Percentiles rank a stretch among this genome's conserved stretches.
Evolutionary conservation across 768 basidiomycete genomes (phyloP).

Genomic region (Mycena galericulata): DNA sequence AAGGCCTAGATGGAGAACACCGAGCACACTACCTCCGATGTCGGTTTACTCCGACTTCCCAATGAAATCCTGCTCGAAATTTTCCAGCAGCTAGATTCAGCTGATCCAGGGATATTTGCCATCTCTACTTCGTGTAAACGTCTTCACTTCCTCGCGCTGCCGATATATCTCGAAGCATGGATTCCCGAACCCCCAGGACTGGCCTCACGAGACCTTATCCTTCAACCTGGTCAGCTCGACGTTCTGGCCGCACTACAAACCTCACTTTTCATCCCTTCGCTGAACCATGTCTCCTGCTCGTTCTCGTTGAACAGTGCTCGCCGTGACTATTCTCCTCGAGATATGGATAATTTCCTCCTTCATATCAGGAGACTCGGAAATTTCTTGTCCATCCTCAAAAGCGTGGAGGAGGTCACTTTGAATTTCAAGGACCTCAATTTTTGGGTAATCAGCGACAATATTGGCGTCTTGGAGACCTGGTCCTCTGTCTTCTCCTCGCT

Average conservation of each 20-base stretch:
- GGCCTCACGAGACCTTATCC: conserved; percentile 8
- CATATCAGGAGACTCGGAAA: conserved; percentile 18
- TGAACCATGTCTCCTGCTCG: conserved; percentile 26
- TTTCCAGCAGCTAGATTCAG: background rate
- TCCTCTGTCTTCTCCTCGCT: conserved; percentile 10
- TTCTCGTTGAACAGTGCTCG: conserved; percentile 28
- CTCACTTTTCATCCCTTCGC: conserved; percentile 21
- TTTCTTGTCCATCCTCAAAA: conserved; percentile 21
- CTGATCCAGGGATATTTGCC: conserved; percentile 23
- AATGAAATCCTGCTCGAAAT: conserved; percentile 28
- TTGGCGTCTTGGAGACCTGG: conserved; percentile 19
- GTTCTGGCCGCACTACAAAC: conserved; percentile 19
- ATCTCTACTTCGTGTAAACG: conserved; percentile 14
- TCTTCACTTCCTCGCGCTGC: conserved; percentile 25
- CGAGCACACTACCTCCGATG: background rate
- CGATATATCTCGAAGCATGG: conserved; percentile 20
- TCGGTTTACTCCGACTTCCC: conserved; percentile 13
- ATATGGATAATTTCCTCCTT: conserved; percentile 11
- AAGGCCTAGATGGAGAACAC: too few relatives aligned
- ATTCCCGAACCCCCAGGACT: background rate
- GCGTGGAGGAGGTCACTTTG: conserved; percentile 28
- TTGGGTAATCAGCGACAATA: conserved; percentile 20
- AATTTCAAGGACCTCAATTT: conserved; percentile 26
- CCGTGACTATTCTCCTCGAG: background rate
- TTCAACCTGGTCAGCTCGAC: conserved; percentile 11